A percentile compares a stretch with the other conserved stretches of the same genome.
Evolutionary conservation across 2,329 filamentous ascomycete genomes (phyloP).

Genomic region (Macrophomina tecta): DNA sequence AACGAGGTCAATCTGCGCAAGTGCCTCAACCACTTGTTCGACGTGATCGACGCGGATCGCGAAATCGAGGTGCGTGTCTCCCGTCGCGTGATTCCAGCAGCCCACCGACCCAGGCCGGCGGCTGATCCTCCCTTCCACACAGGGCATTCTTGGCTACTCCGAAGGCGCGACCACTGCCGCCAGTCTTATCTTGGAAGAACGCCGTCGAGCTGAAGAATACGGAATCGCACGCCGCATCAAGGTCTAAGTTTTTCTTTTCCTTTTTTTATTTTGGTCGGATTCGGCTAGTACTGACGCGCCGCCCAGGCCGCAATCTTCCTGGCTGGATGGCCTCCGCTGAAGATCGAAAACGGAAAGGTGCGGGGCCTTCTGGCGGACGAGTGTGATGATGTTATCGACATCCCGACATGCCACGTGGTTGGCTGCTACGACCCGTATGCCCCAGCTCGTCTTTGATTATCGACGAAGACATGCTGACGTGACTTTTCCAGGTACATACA

Average conservation of each 20-base stretch:
- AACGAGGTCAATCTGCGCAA: slow-evolving; percentile 33
- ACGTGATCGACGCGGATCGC: slow-evolving; percentile 54
- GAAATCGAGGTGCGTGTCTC: slow-evolving; percentile 12
- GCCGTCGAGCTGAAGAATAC: slow-evolving; percentile 42
- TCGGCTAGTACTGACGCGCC: slow-evolving; percentile 9
- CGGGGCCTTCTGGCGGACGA: slow-evolving; percentile 48
- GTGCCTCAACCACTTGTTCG: slow-evolving; percentile 44
- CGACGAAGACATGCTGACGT: no score
- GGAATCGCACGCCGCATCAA: slow-evolving; percentile 36
- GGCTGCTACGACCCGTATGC: slow-evolving; percentile 58
- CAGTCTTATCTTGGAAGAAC: slow-evolving; percentile 58
- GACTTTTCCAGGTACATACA: slow-evolving; percentile 50
- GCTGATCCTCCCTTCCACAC: slow-evolving; percentile 45
- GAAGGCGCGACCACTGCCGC: slow-evolving; percentile 65
- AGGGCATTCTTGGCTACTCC: slow-evolving; percentile 65
- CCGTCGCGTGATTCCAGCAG: background rate
- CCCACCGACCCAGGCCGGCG: background rate
- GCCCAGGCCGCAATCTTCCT: slow-evolving; percentile 58
- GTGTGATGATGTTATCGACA: slow-evolving; percentile 46
- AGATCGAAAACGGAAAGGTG: slow-evolving; percentile 36
- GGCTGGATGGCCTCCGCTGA: slow-evolving; percentile 53
- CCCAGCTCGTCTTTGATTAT: no score
- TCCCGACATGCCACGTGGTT: slow-evolving; percentile 50
- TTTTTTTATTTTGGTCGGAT: no score
- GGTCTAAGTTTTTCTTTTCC: background rate